phyloP scores from a whole-genome alignment of 2,329 filamentous ascomycete species.

The Atkinsonella hypoxylon region DNA sequence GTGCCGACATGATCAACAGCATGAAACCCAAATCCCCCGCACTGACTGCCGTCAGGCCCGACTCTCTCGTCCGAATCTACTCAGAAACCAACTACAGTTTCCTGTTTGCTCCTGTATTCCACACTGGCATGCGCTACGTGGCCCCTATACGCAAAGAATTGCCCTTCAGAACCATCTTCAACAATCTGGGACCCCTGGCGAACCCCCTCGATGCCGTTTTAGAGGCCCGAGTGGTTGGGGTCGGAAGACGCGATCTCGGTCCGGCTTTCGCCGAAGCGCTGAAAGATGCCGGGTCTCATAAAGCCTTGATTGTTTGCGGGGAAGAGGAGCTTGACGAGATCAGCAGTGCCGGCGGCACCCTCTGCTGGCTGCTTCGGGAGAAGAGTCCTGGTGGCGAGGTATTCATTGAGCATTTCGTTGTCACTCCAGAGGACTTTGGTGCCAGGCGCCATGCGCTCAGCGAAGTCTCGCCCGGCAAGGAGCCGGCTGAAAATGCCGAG shows the following conservation, averaged over 20 bases:
- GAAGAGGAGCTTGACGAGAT: constrained; percentile 93
- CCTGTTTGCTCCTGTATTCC: constrained; percentile 90
- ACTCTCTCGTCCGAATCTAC: constrained; percentile 63
- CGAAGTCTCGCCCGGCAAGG: constrained; percentile 73
- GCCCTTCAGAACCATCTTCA: constrained; percentile 95
- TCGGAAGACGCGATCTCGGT: constrained; percentile 77
- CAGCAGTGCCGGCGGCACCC: constrained; percentile 76
- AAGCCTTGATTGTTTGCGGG: constrained; percentile 85
- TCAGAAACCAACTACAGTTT: constrained; percentile 81
- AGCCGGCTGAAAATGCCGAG: constrained; percentile 74
- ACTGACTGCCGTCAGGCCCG: constrained; percentile 60
- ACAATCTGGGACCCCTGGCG: constrained; percentile 81
- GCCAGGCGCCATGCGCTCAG: constrained; percentile 60
- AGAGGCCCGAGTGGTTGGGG: constrained; percentile 87
- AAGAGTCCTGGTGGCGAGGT: constrained; percentile 28
- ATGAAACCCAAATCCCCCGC: constrained; percentile 62
- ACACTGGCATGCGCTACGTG: constrained; percentile 86
- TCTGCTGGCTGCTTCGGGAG: constrained; percentile 71
- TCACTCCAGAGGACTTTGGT: constrained; percentile 81
- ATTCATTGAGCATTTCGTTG: constrained; percentile 61
- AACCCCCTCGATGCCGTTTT: constrained; percentile 78
- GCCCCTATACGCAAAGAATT: constrained; percentile 77
- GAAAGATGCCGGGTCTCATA: constrained; percentile 60
- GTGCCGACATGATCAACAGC: constrained; percentile 76
- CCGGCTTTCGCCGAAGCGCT: constrained; percentile 82